These are phyloP conservation scores for Athelia sp. DNA, from an alignment of 1,284 basidiomycete species.

Conservation along the genomic window DNA sequence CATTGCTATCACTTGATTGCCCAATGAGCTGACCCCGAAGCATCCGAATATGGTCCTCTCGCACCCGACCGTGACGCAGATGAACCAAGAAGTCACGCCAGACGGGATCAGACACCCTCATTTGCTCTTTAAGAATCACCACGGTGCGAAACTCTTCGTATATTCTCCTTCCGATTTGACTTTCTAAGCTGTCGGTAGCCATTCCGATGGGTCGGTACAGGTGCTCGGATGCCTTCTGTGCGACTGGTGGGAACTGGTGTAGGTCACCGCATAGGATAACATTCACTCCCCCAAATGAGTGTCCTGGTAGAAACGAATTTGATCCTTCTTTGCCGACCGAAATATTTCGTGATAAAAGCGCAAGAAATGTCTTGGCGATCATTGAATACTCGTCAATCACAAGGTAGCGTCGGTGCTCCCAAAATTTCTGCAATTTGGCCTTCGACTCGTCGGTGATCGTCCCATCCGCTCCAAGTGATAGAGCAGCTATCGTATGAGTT, in stretches of 20 bases:
- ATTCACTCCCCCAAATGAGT: constrained; percentile 30
- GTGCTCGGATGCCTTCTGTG: constrained; percentile 5
- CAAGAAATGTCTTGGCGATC: constrained; percentile 23
- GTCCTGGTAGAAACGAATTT: neutral
- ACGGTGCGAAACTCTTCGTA: constrained; percentile 32
- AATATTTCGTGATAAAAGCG: constrained; percentile 16
- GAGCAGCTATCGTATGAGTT: constrained; percentile 7
- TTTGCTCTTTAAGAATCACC: constrained; percentile 30
- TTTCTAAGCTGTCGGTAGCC: constrained; percentile 2
- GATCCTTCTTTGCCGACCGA: constrained; percentile 10
- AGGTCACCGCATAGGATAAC: constrained; percentile 33
- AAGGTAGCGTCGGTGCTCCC: constrained; percentile 19
- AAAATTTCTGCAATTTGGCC: constrained; percentile 10
- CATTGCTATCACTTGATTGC: neutral
- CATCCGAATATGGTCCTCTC: constrained; percentile 22
- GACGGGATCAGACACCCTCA: constrained; percentile 21
- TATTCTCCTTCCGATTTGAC: constrained; percentile 21
- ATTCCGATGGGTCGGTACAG: constrained; percentile 16
- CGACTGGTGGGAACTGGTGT: constrained; percentile 38
- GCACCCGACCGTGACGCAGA: constrained; percentile 20
- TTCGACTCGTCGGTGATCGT: constrained; percentile 7
- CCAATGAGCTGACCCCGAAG: constrained; percentile 20
- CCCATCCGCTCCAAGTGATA: constrained; percentile 6
- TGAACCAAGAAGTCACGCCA: constrained; percentile 27
- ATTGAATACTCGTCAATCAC: constrained; percentile 31